Base-by-base conservation (phyloP, 2,329 filamentous ascomycete species). In the Ophiostoma montium region DNA sequence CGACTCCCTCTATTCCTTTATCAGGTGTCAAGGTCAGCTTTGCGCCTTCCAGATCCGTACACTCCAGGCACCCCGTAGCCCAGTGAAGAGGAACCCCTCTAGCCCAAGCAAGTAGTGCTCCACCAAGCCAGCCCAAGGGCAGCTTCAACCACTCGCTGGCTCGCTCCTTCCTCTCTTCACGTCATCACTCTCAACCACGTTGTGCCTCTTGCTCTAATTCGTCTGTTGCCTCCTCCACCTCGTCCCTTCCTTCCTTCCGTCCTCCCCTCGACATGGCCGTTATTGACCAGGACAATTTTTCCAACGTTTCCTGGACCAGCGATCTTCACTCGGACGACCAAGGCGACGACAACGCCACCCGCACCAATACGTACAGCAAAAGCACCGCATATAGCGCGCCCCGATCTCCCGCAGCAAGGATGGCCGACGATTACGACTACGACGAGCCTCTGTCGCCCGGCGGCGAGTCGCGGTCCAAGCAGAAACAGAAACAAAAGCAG, bases 261-360 rank as follows among this genome's bases (percentile, higher is more conserved):
- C 45, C 31, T 15, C 30, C 23, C 21, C 5, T 42, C 42, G 51
- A 45, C 41, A 70, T 70, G 69, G 65, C 70, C 53, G 69, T 69
- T 58, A 68, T 71, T 56, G 71, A 75, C 59, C 68, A 72, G 60
- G 82, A 86, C 65, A 82, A 84, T 66, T 92, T 92, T 65, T 84
- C 86, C 61, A 85, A 78, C 62, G 79, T 90, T 54, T 83, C 83
- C 51, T 94, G 86, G 86, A 72, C 76, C 57, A 80, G 78, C 62
- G 79, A 82, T 52, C 72, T 75, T 41, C 51, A 38, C 35, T 36
- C 38, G 16, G 69, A 69, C 51, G 66, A 70, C 52, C 62, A 58
- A 8, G 65, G 63, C 9, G 63, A 65, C 36, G 52, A 57, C 48
- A 50, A 57, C 53, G 55, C 65, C 58, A 61, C 61, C 61, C 71